A percentile compares a stretch with the other conserved stretches of the same genome.
These are phyloP conservation scores for Delonix regia DNA, from an alignment of 306 rosid species.

Conservation along the genomic window DNA sequence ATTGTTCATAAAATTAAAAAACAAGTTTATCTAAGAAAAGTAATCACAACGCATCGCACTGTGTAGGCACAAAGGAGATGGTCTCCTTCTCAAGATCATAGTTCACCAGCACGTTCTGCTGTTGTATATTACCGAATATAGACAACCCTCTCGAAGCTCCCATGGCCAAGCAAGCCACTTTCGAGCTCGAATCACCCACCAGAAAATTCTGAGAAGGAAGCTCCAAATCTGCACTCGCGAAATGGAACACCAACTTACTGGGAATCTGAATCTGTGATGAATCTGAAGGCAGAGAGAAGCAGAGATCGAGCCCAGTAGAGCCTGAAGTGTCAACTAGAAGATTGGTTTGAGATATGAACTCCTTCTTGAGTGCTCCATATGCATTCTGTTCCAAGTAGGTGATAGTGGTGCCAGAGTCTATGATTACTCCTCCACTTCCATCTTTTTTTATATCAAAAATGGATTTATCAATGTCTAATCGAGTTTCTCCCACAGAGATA, in stretches of 20 bases:
- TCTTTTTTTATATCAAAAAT: slow-evolving; percentile 58
- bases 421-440: slow-evolving; percentile 81
- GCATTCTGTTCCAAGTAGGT: slow-evolving; percentile 58
- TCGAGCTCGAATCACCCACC: slow-evolving; percentile 52
- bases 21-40: slow-evolving; percentile 28
- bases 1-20: slow-evolving; percentile 27
- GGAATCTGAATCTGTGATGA: slow-evolving; percentile 54
- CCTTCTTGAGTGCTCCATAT: slow-evolving; percentile 49
- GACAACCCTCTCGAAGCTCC: slow-evolving; percentile 70
- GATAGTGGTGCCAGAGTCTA: slow-evolving; percentile 91
- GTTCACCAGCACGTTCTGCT: slow-evolving; percentile 56
- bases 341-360: slow-evolving; percentile 56
- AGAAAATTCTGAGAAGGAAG: slow-evolving; percentile 70
- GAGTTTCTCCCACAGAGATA: slow-evolving; percentile 66
- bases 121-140: slow-evolving; percentile 64
- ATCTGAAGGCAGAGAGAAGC: slow-evolving; percentile 60
- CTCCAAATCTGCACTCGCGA: slow-evolving; percentile 69
- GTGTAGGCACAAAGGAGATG: slow-evolving; percentile 44
- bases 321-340: slow-evolving; percentile 50
- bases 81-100: slow-evolving; percentile 53
- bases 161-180: slow-evolving; percentile 78
- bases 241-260: slow-evolving; percentile 60
- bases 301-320: slow-evolving; percentile 66
- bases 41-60: slow-evolving; percentile 39
- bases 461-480: slow-evolving; percentile 45